A percentile compares a stretch with the other conserved stretches of the same genome.
Evolutionary conservation across 2,329 filamentous ascomycete genomes (phyloP).

Genomic region (Sphaerulina vaccinii): DNA sequence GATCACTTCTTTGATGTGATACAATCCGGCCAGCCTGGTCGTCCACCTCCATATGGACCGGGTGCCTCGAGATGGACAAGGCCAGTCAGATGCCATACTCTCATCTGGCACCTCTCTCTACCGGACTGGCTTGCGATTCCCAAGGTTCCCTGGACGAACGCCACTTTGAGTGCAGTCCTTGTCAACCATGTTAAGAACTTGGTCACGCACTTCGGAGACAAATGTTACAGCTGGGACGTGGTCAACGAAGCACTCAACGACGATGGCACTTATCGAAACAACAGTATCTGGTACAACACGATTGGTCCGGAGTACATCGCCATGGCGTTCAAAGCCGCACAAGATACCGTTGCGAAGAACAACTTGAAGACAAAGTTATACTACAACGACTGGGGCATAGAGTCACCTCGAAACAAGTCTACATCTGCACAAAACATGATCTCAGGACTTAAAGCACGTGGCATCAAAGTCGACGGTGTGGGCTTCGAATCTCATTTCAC

Average conservation of each 20-base stretch:
- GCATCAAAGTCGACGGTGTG: constrained; percentile 38
- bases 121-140: constrained; percentile 39
- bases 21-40: not conserved
- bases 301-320: constrained; percentile 33
- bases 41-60: too few relatives aligned
- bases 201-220: constrained; percentile 41
- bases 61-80: not conserved
- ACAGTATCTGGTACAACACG: constrained; percentile 27
- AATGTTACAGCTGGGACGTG: constrained; percentile 34
- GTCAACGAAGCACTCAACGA: constrained; percentile 16
- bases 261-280: constrained; percentile 11
- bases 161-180: constrained; percentile 43
- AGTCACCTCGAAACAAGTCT: constrained; percentile 27
- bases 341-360: constrained; percentile 11
- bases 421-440: constrained; percentile 28
- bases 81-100: constrained; percentile 39
- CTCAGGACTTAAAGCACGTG: constrained; percentile 27
- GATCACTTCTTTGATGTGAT: constrained; percentile 17
- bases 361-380: constrained; percentile 29
- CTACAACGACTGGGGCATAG: constrained; percentile 36
- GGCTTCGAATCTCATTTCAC: constrained; percentile 57
- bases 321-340: constrained; percentile 30
- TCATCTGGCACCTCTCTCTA: constrained; percentile 45
- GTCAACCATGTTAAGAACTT: constrained; percentile 44
- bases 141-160: constrained; percentile 36